A percentile compares a stretch with the other conserved stretches of the same genome.
Evolutionary conservation across 2,329 filamentous ascomycete species (phyloP).

Genomic region (Dryadomyces quercivorus): DNA sequence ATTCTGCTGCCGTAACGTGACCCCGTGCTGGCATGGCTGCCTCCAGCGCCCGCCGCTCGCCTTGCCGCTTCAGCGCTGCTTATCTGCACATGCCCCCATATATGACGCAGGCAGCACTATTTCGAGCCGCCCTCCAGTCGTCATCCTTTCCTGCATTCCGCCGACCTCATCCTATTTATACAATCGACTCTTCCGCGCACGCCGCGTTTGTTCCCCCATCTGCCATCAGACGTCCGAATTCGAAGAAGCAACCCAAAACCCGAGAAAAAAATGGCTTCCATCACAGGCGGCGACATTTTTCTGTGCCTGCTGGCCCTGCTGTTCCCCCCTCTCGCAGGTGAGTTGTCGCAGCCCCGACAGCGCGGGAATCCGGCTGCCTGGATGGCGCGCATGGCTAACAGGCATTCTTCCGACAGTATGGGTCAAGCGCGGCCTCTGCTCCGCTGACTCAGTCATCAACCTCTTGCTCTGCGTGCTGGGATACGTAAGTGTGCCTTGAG

Average conservation of each 20-base stretch:
- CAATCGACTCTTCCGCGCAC: background rate
- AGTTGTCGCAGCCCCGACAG: constrained; percentile 13
- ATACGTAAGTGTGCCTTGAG: constrained; percentile 31
- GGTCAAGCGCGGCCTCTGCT: constrained; percentile 92
- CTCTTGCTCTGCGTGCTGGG: constrained; percentile 74
- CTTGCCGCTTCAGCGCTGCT: background rate
- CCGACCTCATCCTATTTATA: background rate
- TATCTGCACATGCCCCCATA: background rate
- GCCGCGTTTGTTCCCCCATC: background rate
- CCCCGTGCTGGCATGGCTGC: background rate
- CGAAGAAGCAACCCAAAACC: no score
- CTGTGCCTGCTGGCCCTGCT: constrained; percentile 51
- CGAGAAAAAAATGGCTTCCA: constrained; percentile 20
- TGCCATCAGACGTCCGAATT: background rate
- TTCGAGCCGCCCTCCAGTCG: background rate
- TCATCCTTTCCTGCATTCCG: background rate
- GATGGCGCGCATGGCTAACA: constrained; percentile 19
- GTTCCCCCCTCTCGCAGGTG: constrained; percentile 54
- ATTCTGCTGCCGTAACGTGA: background rate
- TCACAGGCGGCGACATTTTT: constrained; percentile 51
- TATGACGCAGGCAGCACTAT: background rate
- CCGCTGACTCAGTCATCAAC: constrained; percentile 87
- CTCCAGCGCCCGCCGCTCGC: background rate
- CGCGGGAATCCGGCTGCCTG: background rate
- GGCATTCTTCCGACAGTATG: constrained; percentile 49